phyloP scores from a whole-genome alignment of 1,284 basidiomycete genomes.

The Singerocomus rubriflavus region DNA sequence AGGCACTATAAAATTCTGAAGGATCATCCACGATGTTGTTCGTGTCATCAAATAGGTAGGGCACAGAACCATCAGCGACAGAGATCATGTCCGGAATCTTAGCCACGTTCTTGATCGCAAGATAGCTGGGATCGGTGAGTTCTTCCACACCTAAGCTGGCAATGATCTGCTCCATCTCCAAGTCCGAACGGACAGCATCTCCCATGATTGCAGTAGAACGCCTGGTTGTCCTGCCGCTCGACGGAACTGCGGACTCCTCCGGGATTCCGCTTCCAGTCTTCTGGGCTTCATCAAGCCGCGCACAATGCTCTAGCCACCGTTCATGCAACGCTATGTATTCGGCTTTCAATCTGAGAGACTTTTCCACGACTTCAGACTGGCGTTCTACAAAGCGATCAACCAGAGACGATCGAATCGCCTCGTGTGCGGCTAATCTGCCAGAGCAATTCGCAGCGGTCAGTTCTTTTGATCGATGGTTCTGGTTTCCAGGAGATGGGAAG shows the following conservation, averaged over 20 bases:
- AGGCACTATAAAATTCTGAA: slow-evolving; percentile 70
- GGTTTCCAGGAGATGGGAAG: slow-evolving; percentile 15
- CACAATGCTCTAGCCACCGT: slow-evolving; percentile 71
- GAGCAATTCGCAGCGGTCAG: slow-evolving; percentile 39
- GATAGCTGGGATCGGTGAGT: slow-evolving; percentile 85
- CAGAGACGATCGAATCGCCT: slow-evolving; percentile 45
- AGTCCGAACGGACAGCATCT: slow-evolving; percentile 90
- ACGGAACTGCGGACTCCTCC: slow-evolving; percentile 45
- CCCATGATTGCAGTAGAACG: slow-evolving; percentile 71
- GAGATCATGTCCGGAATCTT: slow-evolving; percentile 90
- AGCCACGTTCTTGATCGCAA: slow-evolving; percentile 87
- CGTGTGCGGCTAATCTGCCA: slow-evolving; percentile 38
- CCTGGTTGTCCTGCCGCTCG: slow-evolving; percentile 62
- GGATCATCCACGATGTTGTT: slow-evolving; percentile 83
- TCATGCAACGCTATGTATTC: slow-evolving; percentile 72
- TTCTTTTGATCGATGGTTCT: slow-evolving; percentile 45
- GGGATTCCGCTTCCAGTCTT: slow-evolving; percentile 25
- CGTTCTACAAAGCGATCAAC: slow-evolving; percentile 52
- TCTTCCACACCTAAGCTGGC: slow-evolving; percentile 91
- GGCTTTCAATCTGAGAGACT: slow-evolving; percentile 53
- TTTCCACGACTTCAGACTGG: slow-evolving; percentile 49
- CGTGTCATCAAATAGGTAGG: slow-evolving; percentile 77
- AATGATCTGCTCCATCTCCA: slow-evolving; percentile 97
- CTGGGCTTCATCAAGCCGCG: slow-evolving; percentile 52
- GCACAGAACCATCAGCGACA: slow-evolving; percentile 58